Evolutionary conservation across 208 protist species (phyloP).

Genomic region (Crithidia acanthocephali): DNA sequence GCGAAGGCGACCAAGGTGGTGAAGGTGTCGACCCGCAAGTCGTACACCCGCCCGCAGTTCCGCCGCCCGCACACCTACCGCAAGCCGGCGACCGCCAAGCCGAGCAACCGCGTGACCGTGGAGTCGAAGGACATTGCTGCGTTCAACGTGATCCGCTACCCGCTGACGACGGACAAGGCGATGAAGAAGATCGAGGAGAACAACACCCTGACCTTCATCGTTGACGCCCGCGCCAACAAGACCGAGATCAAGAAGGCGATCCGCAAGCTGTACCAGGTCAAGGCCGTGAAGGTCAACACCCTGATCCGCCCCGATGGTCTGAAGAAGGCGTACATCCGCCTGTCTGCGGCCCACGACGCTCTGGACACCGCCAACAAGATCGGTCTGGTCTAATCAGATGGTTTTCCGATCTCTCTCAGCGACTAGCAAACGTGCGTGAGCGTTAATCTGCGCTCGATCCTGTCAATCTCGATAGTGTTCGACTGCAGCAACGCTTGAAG

Average conservation of each 20-base stretch:
- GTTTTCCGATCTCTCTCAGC: slow-evolving; percentile 3
- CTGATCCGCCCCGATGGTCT: slow-evolving; percentile 98
- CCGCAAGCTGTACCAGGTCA: slow-evolving; percentile 98
- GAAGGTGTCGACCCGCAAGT: slow-evolving; percentile 93
- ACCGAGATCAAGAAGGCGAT: slow-evolving; percentile 98
- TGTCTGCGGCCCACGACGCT: slow-evolving; percentile 95
- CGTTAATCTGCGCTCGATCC: not conserved
- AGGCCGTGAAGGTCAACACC: slow-evolving; percentile 98
- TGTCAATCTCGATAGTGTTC: not conserved
- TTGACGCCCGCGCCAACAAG: slow-evolving; percentile 98
- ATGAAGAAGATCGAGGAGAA: slow-evolving; percentile 99
- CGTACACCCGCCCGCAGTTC: slow-evolving; percentile 97
- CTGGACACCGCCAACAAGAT: slow-evolving; percentile 99
- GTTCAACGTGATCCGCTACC: slow-evolving; percentile 97
- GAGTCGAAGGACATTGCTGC: slow-evolving; percentile 78
- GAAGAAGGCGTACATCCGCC: slow-evolving; percentile 99
- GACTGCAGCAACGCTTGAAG: not conserved
- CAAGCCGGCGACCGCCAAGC: slow-evolving; percentile 86
- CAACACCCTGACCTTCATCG: slow-evolving; percentile 99
- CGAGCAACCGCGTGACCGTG: slow-evolving; percentile 91
- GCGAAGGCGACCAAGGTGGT: slow-evolving; percentile 84
- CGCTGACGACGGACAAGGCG: slow-evolving; percentile 98
- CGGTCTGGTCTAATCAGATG: slow-evolving; percentile 82
- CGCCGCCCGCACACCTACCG: slow-evolving; percentile 96
- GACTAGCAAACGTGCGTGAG: not conserved